Conservation (phyloP, 805 yeast species). For the Zygosaccharomyces bailii region DNA sequence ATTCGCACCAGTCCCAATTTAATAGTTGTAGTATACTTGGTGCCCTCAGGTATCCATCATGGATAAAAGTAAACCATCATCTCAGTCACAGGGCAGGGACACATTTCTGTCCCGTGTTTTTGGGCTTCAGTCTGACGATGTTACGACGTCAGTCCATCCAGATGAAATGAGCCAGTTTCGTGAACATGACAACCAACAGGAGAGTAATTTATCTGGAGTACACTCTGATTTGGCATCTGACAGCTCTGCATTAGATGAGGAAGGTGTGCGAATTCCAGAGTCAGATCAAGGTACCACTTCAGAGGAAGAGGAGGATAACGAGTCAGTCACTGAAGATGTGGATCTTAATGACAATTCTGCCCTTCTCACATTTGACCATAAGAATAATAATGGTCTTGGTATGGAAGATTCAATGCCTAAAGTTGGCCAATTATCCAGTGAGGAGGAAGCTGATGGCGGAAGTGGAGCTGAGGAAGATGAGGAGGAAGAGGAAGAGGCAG, state of each 20-base stretch:
- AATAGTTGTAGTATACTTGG: neutral
- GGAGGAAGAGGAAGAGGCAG: slow-evolving; percentile 18
- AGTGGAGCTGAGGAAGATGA: slow-evolving; percentile 34
- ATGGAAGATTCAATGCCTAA: slow-evolving; percentile 25
- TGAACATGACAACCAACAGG: slow-evolving; percentile 9
- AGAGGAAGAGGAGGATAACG: slow-evolving; percentile 24
- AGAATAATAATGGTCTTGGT: neutral
- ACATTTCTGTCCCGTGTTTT: slow-evolving; percentile 35
- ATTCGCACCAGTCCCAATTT: too few species aligned
- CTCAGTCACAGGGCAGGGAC: slow-evolving; percentile 22
- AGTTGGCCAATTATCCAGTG: slow-evolving; percentile 40
- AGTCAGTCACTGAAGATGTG: slow-evolving; percentile 11
- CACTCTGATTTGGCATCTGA: slow-evolving; percentile 3
- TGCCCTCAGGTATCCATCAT: slow-evolving; percentile 5
- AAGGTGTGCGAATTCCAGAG: slow-evolving; percentile 28
- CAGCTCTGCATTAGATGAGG: slow-evolving; percentile 9
- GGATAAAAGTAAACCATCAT: slow-evolving; percentile 13
- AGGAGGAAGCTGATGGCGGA: slow-evolving; percentile 41
- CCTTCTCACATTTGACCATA: neutral
- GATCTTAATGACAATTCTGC: slow-evolving; percentile 10
- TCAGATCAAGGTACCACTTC: slow-evolving; percentile 35
- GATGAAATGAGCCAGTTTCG: slow-evolving; percentile 31
- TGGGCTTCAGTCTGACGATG: slow-evolving; percentile 33
- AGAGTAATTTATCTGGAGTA: slow-evolving; percentile 1
- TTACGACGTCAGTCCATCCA: slow-evolving; percentile 25